These are phyloP conservation scores for Biscogniauxia mediterranea DNA, from an alignment of 2,329 filamentous ascomycete genomes.

Conservation along the genomic window DNA sequence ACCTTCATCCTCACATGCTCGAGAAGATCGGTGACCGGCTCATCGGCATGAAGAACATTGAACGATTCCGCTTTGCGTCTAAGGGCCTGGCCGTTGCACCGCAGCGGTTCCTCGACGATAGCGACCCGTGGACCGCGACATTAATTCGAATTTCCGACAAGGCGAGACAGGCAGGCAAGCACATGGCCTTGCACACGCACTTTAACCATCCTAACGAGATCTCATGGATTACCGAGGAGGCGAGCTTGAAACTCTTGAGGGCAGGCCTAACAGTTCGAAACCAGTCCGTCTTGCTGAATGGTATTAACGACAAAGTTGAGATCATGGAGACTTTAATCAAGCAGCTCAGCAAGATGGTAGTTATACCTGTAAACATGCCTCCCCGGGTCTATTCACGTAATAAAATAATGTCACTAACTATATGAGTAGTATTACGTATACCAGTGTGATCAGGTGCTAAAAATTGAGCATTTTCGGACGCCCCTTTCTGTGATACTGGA, in stretches of 20 bases:
- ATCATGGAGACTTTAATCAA: conserved; percentile 55
- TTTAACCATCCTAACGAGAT: conserved; percentile 64
- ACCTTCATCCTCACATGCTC: conserved; percentile 52
- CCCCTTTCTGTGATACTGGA: conserved; percentile 57
- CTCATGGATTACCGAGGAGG: conserved; percentile 56
- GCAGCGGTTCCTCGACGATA: conserved; percentile 49
- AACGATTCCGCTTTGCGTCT: conserved; percentile 59
- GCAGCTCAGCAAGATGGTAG: conserved; percentile 54
- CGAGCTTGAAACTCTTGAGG: conserved; percentile 49
- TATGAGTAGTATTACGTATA: conserved; percentile 60
- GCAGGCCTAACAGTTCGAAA: conserved; percentile 57
- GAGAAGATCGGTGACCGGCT: conserved; percentile 53
- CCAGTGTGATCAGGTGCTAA: conserved; percentile 61
- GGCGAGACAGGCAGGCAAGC: conserved; percentile 53
- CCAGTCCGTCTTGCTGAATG: conserved; percentile 58
- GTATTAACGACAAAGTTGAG: conserved; percentile 54
- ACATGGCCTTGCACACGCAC: conserved; percentile 63
- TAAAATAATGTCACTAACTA: not conserved
- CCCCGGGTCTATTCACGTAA: not conserved
- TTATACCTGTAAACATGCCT: conserved; percentile 45
- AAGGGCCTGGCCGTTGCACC: conserved; percentile 62
- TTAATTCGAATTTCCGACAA: conserved; percentile 50
- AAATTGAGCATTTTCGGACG: conserved; percentile 61
- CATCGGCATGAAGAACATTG: conserved; percentile 55
- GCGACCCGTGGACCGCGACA: conserved; percentile 52